Conservation (phyloP, 2,329 filamentous ascomycete genomes). For the Didymosphaeria variabile region DNA sequence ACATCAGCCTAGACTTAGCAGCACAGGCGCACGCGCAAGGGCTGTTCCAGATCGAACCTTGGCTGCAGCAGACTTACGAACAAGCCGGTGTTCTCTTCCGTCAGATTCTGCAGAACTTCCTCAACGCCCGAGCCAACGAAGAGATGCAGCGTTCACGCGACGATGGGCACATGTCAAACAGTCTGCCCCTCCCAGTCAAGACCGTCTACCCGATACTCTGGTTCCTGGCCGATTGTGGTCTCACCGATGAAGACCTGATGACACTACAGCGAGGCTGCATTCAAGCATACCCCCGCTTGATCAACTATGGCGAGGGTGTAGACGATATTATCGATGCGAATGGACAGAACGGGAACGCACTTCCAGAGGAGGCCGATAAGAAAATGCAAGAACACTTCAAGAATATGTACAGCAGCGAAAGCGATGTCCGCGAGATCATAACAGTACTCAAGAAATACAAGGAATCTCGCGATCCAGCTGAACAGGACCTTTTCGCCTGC, state of each 20-base stretch:
- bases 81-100: constrained; percentile 74
- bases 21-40: constrained; percentile 84
- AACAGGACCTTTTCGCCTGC: constrained; percentile 95
- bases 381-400: constrained; percentile 99
- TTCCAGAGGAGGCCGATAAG: constrained; percentile 80
- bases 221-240: constrained; percentile 70
- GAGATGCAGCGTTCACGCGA: constrained; percentile 79
- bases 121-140: constrained; percentile 83
- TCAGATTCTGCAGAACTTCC: constrained; percentile 77
- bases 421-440: constrained; percentile 86
- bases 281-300: constrained; percentile 88
- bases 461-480: constrained; percentile 79
- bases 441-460: constrained; percentile 87
- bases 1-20: constrained; percentile 87
- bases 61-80: constrained; percentile 75
- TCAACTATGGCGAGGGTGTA: constrained; percentile 94
- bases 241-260: constrained; percentile 74
- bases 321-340: constrained; percentile 92
- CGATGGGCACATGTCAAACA: constrained; percentile 68
- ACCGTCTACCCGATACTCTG: constrained; percentile 83
- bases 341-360: constrained; percentile 79
- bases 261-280: constrained; percentile 87
- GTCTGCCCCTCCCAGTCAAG: constrained; percentile 81
- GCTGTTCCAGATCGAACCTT: constrained; percentile 80
- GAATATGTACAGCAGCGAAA: constrained; percentile 94